These are phyloP conservation scores for Oldenlandia corymbosa DNA, from an alignment of 257 asterid genomes.

Conservation along the genomic window DNA sequence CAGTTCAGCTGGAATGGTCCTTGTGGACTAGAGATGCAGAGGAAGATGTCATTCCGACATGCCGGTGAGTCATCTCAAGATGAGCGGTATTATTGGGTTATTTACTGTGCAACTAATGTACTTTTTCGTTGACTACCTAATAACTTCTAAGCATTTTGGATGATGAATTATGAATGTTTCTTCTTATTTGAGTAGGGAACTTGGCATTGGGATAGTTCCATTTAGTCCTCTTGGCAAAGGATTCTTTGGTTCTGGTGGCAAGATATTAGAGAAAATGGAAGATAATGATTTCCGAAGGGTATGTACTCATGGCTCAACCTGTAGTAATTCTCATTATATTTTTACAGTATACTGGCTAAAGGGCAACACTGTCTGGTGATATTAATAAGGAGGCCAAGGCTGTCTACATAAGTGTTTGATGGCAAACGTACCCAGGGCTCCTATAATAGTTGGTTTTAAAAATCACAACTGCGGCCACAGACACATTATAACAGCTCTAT, in stretches of 20 bases:
- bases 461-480: no score
- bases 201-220: conserved; percentile 35
- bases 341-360: no score
- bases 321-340: no score
- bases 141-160: neutral
- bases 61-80: conserved; percentile 36
- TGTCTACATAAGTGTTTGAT: no score
- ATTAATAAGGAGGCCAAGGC: no score
- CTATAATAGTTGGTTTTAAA: no score
- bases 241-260: conserved; percentile 27
- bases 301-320: neutral
- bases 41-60: conserved; percentile 53
- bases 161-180: neutral
- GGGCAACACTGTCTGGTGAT: no score
- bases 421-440: no score
- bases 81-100: no score
- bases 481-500: no score
- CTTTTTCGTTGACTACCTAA: no score
- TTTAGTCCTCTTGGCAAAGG: conserved; percentile 33
- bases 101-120: neutral
- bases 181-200: conserved; percentile 20
- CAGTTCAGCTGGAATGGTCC: conserved; percentile 73
- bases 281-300: conserved; percentile 28
- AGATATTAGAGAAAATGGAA: conserved; percentile 12
- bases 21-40: conserved; percentile 70